A percentile compares a stretch with the other conserved stretches of the same genome.
These are phyloP conservation scores for Paramarasmius palmivorus DNA, from an alignment of 1,284 basidiomycete genomes.

Conservation along the genomic window DNA sequence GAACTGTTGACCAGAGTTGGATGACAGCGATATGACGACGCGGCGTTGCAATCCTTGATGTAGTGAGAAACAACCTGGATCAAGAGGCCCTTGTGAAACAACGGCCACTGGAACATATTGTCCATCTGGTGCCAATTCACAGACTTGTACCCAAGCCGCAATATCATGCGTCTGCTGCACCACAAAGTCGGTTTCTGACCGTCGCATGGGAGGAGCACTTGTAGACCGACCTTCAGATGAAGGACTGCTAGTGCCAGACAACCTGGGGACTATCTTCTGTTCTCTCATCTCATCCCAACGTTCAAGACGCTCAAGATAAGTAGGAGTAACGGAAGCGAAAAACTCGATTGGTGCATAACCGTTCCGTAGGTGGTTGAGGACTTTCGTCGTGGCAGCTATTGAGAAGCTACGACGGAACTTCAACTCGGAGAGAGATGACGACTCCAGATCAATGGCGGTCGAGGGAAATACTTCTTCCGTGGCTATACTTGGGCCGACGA, in stretches of 20 bases:
- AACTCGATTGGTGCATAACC: slow-evolving; percentile 87
- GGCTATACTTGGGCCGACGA: slow-evolving; percentile 68
- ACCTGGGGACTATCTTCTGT: slow-evolving; percentile 46
- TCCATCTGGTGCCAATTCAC: slow-evolving; percentile 85
- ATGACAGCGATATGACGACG: slow-evolving; percentile 74
- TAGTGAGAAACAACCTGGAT: slow-evolving; percentile 86
- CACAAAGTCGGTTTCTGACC: slow-evolving; percentile 92
- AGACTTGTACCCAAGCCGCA: slow-evolving; percentile 82
- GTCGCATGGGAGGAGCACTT: slow-evolving; percentile 73
- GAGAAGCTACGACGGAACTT: slow-evolving; percentile 82
- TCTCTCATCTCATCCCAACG: slow-evolving; percentile 91
- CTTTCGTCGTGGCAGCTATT: slow-evolving; percentile 73
- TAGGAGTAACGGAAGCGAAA: slow-evolving; percentile 78
- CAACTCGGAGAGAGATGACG: slow-evolving; percentile 72
- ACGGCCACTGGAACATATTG: slow-evolving; percentile 86
- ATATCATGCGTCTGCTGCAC: slow-evolving; percentile 88
- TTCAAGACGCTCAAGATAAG: slow-evolving; percentile 85
- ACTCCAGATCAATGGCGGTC: slow-evolving; percentile 70
- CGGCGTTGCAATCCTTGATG: slow-evolving; percentile 94
- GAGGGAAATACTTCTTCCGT: slow-evolving; percentile 87
- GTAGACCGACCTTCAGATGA: slow-evolving; percentile 36
- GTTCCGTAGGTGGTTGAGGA: slow-evolving; percentile 69
- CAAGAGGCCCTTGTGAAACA: slow-evolving; percentile 72
- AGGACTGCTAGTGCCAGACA: slow-evolving; percentile 29
- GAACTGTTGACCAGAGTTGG: slow-evolving; percentile 87